Base-by-base conservation (phyloP, 805 yeast species). In the Scheffersomyces ergatensis region DNA sequence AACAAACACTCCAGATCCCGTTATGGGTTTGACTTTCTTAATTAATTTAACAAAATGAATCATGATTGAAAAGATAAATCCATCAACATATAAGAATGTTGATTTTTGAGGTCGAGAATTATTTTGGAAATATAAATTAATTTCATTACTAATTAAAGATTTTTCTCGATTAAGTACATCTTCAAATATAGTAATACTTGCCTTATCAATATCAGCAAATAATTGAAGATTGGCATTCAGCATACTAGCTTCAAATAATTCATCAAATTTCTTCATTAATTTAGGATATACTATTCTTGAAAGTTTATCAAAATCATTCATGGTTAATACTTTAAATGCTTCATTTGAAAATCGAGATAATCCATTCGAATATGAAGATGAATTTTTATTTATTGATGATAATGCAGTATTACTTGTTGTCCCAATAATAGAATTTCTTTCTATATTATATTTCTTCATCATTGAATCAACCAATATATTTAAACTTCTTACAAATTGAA, bases 401-500 rank as follows among this genome's bases (percentile, higher is more conserved):
- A 46, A 44, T 8, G 40, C 34, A 2, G 42, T 32, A 21, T 20
- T 41, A 41, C 20, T 45, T 33, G 30, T 36, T 6, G 32, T 29
- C 3, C 27, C 23, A 4, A 15, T 18, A 4, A 20, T 13, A 9
- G 5, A 5, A 12, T 27, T 20, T 38, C 58, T 53, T 42, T 64
- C 68, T 15, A 60, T 47, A 12, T 55, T 58, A 43, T 65, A 70
- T 41, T 53, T 59, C 45, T 70, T 70, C 64, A 70, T 63, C 14
- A 66, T 55, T 1, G 74, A 67, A 37, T 70, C 74, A 32, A 67
- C 54, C 9, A 68, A 49, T 9, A 67, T 63, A 35, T 65, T 67
- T 50, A 70, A 56, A 48, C 71, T 62, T 48, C 76, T 51, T 69
- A 70, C 65, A 43, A 70, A 70, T 45, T 70, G 76, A 34, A 70